Evolutionary conservation across 2,329 filamentous ascomycete species (phyloP).

Genomic region (Torrubiella hemipterigena): DNA sequence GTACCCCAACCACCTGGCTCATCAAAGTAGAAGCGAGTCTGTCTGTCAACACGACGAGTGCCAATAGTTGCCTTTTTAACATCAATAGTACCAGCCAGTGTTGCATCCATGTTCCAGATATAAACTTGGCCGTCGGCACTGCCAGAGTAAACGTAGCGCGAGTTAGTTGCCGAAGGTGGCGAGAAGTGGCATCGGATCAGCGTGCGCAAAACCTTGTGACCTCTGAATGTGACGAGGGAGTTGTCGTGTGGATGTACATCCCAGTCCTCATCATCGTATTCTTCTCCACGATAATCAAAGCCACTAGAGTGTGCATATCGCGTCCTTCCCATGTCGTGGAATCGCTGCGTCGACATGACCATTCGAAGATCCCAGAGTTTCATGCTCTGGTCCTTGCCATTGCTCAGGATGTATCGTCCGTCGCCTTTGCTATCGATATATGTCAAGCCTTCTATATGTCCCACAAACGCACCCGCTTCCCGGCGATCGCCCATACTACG

Average conservation of each 20-base stretch:
- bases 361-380: constrained; percentile 93
- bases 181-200: constrained; percentile 94
- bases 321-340: constrained; percentile 42
- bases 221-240: constrained; percentile 85
- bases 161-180: constrained; percentile 73
- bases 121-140: constrained; percentile 83
- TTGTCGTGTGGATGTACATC: constrained; percentile 63
- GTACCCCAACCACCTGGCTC: constrained; percentile 54
- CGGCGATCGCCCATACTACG: constrained; percentile 80
- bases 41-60: constrained; percentile 42
- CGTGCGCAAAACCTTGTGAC: constrained; percentile 79
- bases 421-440: constrained; percentile 62
- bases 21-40: constrained; percentile 44
- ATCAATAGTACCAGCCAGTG: constrained; percentile 64
- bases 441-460: constrained; percentile 54
- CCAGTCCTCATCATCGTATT: constrained; percentile 54
- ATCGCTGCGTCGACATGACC: constrained; percentile 65
- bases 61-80: constrained; percentile 59
- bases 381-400: constrained; percentile 93
- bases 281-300: constrained; percentile 65
- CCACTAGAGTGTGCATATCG: constrained; percentile 39
- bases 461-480: constrained; percentile 53
- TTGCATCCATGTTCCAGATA: constrained; percentile 89
- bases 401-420: constrained; percentile 76
- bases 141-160: constrained; percentile 85